These are phyloP conservation scores for Verticillium klebahnii DNA, from an alignment of 2,329 filamentous ascomycete genomes.

Conservation along the genomic window DNA sequence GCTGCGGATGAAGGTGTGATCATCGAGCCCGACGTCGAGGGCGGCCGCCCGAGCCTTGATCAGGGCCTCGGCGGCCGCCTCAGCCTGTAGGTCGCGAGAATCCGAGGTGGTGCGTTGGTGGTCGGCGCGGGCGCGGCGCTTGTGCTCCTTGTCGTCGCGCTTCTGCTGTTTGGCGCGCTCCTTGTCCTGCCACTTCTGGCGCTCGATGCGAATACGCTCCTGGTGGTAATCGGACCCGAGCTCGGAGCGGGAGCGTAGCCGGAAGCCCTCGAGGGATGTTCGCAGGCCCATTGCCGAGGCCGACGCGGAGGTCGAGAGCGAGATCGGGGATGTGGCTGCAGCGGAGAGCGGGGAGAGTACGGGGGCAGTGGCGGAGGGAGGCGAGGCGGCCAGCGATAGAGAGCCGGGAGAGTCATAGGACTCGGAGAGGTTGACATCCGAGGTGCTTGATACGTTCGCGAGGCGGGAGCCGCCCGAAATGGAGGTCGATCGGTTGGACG, in stretches of 20 bases:
- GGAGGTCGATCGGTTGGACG: constrained; percentile 25
- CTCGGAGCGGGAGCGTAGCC: constrained; percentile 56
- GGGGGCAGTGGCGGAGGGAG: constrained; percentile 20
- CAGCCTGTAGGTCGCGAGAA: constrained; percentile 47
- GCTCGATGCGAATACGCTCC: constrained; percentile 56
- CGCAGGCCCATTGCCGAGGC: constrained; percentile 46
- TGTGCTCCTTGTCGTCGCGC: constrained; percentile 53
- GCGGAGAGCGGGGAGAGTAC: constrained; percentile 17
- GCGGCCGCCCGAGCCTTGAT: constrained; percentile 3
- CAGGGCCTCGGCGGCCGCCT: constrained; percentile 41
- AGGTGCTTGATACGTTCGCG: constrained; percentile 40
- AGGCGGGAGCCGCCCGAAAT: constrained; percentile 28
- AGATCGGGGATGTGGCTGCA: constrained; percentile 18
- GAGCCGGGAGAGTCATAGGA: constrained; percentile 30
- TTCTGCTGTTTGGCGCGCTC: constrained; percentile 60
- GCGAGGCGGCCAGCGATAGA: constrained; percentile 18
- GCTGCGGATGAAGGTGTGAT: neutral
- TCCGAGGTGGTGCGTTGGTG: constrained; percentile 28
- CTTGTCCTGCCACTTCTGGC: constrained; percentile 59
- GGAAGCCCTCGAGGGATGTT: constrained; percentile 56
- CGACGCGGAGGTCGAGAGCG: constrained; percentile 33
- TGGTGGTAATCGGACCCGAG: constrained; percentile 47
- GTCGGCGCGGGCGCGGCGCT: constrained; percentile 48
- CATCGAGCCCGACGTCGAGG: constrained; percentile 15
- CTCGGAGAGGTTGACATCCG: constrained; percentile 37